A percentile compares a stretch with the other conserved stretches of the same genome.
Conservation (phyloP, 2,329 filamentous ascomycete species). For the Colletotrichum sp. region DNA sequence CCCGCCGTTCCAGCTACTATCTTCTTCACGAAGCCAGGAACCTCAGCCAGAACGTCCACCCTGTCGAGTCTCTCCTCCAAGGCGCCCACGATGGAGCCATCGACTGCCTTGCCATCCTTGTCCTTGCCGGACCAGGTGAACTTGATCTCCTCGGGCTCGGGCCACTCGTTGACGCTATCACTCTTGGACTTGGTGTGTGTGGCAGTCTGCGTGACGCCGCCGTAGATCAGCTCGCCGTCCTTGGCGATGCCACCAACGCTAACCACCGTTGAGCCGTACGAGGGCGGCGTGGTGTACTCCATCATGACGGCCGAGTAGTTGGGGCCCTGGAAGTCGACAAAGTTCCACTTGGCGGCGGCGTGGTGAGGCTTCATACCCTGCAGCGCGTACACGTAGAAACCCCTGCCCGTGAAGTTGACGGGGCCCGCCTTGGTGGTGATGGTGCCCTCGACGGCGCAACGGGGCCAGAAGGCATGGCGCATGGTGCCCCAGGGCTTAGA, state of each 20-base stretch:
- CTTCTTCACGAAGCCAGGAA: constrained; percentile 93
- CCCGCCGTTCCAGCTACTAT: constrained; percentile 88
- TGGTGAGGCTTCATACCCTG: constrained; percentile 99
- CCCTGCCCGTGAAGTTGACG: constrained; percentile 81
- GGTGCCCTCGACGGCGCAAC: constrained; percentile 80
- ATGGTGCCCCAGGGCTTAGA: constrained; percentile 89
- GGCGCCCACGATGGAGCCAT: constrained; percentile 71
- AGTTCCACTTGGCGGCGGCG: constrained; percentile 91
- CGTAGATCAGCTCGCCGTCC: constrained; percentile 80
- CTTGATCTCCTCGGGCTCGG: constrained; percentile 77
- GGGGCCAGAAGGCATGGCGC: constrained; percentile 93
- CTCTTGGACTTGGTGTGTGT: constrained; percentile 73
- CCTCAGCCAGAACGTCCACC: constrained; percentile 95
- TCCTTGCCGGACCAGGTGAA: constrained; percentile 81
- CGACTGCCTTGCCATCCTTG: constrained; percentile 76
- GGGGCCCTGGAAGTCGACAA: constrained; percentile 87
- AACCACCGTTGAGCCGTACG: constrained; percentile 86
- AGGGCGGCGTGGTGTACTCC: constrained; percentile 93
- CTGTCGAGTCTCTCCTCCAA: constrained; percentile 77
- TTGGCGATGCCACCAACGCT: constrained; percentile 83
- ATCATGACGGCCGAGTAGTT: constrained; percentile 90
- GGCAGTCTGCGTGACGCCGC: constrained; percentile 68
- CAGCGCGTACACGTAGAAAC: constrained; percentile 81
- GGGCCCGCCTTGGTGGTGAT: constrained; percentile 84
- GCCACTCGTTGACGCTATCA: constrained; percentile 86